Conservation (phyloP, 345 rosid species). For the Salix viminalis region DNA sequence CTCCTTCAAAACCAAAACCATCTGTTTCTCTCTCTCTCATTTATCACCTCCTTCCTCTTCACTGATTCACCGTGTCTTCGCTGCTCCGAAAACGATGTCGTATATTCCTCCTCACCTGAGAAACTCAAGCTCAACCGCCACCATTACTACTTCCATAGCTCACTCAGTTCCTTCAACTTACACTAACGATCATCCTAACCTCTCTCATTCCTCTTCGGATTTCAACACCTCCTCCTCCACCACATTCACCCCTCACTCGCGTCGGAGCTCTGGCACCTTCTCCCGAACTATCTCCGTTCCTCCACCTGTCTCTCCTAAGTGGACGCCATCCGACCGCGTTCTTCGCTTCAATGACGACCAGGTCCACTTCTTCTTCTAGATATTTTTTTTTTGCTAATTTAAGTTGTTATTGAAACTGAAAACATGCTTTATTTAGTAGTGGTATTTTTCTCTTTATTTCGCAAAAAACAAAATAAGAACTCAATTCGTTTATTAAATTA, state of each 20-base stretch:
- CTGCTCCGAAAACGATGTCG: slow-evolving; percentile 24
- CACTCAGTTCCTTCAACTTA: slow-evolving; percentile 16
- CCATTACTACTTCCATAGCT: background rate
- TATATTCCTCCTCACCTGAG: slow-evolving; percentile 39
- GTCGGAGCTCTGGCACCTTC: slow-evolving; percentile 11
- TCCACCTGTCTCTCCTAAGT: slow-evolving; percentile 24
- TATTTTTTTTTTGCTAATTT: background rate
- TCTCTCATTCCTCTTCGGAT: slow-evolving; percentile 6
- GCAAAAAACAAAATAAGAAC: background rate
- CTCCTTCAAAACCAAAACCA: too few species aligned
- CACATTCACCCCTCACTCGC: slow-evolving; percentile 3
- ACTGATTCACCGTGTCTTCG: background rate
- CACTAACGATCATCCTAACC: slow-evolving; percentile 4
- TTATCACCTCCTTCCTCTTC: background rate
- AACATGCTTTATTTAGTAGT: background rate
- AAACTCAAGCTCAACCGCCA: slow-evolving; percentile 8
- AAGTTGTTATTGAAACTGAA: background rate
- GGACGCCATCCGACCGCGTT: slow-evolving; percentile 43
- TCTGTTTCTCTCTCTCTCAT: background rate
- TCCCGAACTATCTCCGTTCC: slow-evolving; percentile 18
- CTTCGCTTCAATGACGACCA: slow-evolving; percentile 28
- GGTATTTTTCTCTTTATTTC: background rate
- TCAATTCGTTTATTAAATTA: background rate
- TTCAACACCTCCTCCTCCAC: slow-evolving; percentile 3
- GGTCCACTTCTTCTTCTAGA: background rate